A percentile compares a stretch with the other conserved stretches of the same genome.
Conservation (phyloP, 345 rosid species). For the Camelina hispida region DNA sequence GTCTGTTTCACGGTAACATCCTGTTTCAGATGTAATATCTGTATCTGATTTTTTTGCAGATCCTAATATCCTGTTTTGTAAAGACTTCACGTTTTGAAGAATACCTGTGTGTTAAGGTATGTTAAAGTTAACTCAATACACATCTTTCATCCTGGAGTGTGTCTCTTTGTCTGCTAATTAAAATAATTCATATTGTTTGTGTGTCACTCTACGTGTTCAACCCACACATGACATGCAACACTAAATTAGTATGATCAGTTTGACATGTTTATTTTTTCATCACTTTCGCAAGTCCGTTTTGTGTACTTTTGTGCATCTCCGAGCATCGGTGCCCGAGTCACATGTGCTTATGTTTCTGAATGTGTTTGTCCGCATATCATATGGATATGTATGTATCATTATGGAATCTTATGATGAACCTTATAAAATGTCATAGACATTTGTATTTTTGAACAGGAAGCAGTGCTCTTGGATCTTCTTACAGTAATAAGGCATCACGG, state of each 20-base stretch:
- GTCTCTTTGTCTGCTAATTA: background rate
- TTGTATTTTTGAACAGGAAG: slow-evolving; percentile 69
- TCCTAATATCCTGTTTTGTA: slow-evolving; percentile 87
- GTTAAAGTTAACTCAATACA: background rate
- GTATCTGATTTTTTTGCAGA: slow-evolving; percentile 54
- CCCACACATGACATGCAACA: background rate
- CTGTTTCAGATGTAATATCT: slow-evolving; percentile 19
- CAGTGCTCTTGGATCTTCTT: slow-evolving; percentile 85
- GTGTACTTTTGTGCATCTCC: background rate
- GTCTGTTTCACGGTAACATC: background rate
- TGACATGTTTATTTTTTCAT: slow-evolving; percentile 8
- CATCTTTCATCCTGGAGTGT: background rate
- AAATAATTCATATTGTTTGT: background rate
- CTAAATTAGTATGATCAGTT: slow-evolving; percentile 20
- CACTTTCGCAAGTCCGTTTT: background rate
- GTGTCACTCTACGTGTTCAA: background rate
- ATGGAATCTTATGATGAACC: slow-evolving; percentile 22
- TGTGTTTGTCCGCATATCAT: background rate
- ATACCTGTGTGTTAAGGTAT: slow-evolving; percentile 85
- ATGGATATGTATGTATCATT: background rate
- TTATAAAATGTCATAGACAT: slow-evolving; percentile 9
- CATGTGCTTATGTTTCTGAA: slow-evolving; percentile 14
- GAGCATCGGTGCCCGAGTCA: background rate
- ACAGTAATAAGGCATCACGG: slow-evolving; percentile 84
- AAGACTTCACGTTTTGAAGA: slow-evolving; percentile 90